Evolutionary conservation across 768 basidiomycete genomes (phyloP).

Genomic region (Trametes coccinea): DNA sequence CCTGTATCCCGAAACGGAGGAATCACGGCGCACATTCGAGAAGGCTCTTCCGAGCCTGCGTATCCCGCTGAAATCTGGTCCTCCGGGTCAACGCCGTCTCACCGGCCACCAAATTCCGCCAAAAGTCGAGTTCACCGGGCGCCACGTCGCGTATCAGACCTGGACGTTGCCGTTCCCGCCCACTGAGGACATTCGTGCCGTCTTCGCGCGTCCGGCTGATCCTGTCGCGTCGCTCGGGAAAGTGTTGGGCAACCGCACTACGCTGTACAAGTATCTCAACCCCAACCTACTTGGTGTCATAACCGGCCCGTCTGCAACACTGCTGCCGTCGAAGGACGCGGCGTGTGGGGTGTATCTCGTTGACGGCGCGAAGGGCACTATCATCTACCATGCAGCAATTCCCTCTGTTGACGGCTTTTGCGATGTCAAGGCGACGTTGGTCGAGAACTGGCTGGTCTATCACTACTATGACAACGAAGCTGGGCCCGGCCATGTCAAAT

Average conservation of each 20-base stretch:
- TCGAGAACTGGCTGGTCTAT: conserved; percentile 94
- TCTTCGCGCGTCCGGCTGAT: conserved; percentile 47
- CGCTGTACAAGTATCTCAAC: conserved; percentile 94
- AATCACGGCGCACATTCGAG: conserved; percentile 45
- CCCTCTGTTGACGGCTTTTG: conserved; percentile 49
- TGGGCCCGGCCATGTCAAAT: conserved; percentile 54
- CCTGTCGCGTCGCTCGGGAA: conserved; percentile 79
- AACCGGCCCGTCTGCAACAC: conserved; percentile 42
- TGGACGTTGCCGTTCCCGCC: conserved; percentile 64
- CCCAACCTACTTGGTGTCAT: conserved; percentile 70
- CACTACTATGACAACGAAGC: conserved; percentile 71
- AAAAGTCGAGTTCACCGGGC: conserved; percentile 43
- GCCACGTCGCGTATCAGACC: conserved; percentile 55
- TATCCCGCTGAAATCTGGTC: conserved; percentile 55
- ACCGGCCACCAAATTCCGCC: conserved; percentile 57
- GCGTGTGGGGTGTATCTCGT: conserved; percentile 72
- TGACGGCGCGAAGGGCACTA: conserved; percentile 77
- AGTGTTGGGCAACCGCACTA: conserved; percentile 84
- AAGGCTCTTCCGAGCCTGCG: conserved; percentile 48
- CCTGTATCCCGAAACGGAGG: conserved; percentile 63
- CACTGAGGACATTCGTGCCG: conserved; percentile 56
- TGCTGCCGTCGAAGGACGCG: conserved; percentile 21
- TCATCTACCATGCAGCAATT: conserved; percentile 66
- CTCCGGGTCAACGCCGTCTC: conserved; percentile 45
- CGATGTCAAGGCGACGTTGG: conserved; percentile 66